Base-by-base conservation (phyloP, 306 rosid genomes). In the Malus sieversii region DNA sequence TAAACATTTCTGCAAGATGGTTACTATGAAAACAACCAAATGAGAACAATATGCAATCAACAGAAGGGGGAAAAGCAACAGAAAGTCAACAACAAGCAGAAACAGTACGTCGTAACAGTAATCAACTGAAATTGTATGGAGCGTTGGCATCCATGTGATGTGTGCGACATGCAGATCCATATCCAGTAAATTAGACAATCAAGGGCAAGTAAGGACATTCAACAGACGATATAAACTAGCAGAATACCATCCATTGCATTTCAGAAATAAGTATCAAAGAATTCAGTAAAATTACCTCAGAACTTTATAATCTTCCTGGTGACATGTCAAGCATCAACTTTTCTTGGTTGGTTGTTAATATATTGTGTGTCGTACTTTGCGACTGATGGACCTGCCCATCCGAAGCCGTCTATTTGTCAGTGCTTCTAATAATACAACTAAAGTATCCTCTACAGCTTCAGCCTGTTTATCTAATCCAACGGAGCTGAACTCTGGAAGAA, bases 341-440 rank as follows among this genome's bases (percentile, higher is more conserved):
- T 35, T 62, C 55, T 65, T 42, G 73, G 74, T 40, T 19, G 10
- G 40, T 57, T 30, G 65, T 84, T 87, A 90, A 74, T 79, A 73
- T 38, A 91, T 77, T 61, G 78, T 71, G 59, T 86, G 98, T 85
- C 97, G 89, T 77, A 83, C 77, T 84, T 81, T 90, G 59, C 92
- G 91, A 33, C 87, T 90, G 66, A 94, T 90, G 73, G 97, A 94
- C 88, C 98, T 84, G 44, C 98, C 98, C 97, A 94, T 92, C 77
- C 98, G 88, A 81, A 91, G 85, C 5, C 96, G 94, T 35, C 97
- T 82, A 23, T 81, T 70, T 6, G 97, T 92, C 70, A 94, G 92
- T 73, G 97, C 92, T 68, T 90, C 95, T 77, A 94, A 84, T 65
- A 94, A 68, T 53, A 80, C 74, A 52, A 81, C 78, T 81, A 90